A percentile compares a stretch with the other conserved stretches of the same genome.
phyloP scores from a whole-genome alignment of 257 asterid species.

The Oldenlandia corymbosa region DNA sequence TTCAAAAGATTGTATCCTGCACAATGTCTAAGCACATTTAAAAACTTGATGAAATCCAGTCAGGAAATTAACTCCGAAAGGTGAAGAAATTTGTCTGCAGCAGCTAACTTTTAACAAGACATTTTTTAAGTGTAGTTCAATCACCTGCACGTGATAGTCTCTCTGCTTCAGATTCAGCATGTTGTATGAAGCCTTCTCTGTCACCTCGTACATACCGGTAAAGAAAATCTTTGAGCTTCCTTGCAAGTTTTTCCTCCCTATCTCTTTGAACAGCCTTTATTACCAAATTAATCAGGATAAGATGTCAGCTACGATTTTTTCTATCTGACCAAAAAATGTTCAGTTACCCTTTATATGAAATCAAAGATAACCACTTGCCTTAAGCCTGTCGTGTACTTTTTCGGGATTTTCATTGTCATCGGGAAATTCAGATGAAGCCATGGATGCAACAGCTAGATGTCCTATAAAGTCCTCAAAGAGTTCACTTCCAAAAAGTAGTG shows the following conservation, averaged over 20 bases:
- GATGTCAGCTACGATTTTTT: too few species aligned
- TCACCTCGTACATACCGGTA: slow-evolving; percentile 61
- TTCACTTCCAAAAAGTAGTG: slow-evolving; percentile 92
- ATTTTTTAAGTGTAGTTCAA: too few species aligned
- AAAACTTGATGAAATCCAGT: neutral
- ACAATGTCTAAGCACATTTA: neutral
- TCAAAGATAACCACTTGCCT: slow-evolving; percentile 41
- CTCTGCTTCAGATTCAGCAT: slow-evolving; percentile 78
- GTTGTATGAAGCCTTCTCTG: slow-evolving; percentile 56
- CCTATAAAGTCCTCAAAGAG: slow-evolving; percentile 86
- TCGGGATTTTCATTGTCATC: slow-evolving; percentile 53
- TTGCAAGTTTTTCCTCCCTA: slow-evolving; percentile 88
- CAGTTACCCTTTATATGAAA: too few species aligned
- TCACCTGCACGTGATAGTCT: slow-evolving; percentile 73
- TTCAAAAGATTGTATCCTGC: too few species aligned
- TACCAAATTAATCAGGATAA: neutral
- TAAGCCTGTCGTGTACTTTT: slow-evolving; percentile 54
- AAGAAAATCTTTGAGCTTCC: slow-evolving; percentile 56
- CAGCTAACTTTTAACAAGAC: too few species aligned
- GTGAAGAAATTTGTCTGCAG: too few species aligned
- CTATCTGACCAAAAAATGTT: too few species aligned
- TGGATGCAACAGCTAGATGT: slow-evolving; percentile 75
- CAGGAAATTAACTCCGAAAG: too few species aligned
- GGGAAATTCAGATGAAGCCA: slow-evolving; percentile 74
- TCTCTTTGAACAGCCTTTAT: slow-evolving; percentile 80